phyloP scores from a whole-genome alignment of 2,329 filamentous ascomycete genomes.

The Nemania sp. region DNA sequence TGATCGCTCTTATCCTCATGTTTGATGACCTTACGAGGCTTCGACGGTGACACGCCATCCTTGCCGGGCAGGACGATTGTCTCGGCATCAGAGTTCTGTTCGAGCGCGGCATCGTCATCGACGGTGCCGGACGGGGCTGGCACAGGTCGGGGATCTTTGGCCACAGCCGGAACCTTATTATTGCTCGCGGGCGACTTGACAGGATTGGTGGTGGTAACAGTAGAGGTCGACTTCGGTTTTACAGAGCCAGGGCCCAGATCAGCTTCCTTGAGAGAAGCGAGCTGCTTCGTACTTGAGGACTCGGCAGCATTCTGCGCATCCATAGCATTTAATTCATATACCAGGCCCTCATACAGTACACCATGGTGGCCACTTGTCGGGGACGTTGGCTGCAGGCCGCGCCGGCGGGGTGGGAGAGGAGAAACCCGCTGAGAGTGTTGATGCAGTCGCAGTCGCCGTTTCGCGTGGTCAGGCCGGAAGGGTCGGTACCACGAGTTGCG shows the following conservation, averaged over 20 bases:
- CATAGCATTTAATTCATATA: constrained; percentile 65
- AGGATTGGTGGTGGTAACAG: constrained; percentile 29
- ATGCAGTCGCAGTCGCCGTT: constrained; percentile 16
- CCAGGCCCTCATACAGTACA: constrained; percentile 53
- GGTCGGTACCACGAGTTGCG: constrained; percentile 17
- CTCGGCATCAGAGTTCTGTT: constrained; percentile 71
- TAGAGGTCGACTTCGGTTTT: constrained; percentile 37
- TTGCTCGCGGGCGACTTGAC: constrained; percentile 25
- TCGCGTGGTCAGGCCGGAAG: constrained; percentile 18
- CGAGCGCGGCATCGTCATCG: constrained; percentile 51
- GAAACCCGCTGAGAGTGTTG: constrained; percentile 5
- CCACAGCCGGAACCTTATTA: constrained; percentile 32
- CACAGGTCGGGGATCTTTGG: constrained; percentile 38
- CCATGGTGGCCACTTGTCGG: constrained; percentile 58
- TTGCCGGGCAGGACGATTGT: constrained; percentile 70
- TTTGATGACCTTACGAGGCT: constrained; percentile 65
- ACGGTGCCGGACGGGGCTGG: constrained; percentile 40
- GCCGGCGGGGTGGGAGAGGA: constrained; percentile 10
- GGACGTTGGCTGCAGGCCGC: constrained; percentile 35
- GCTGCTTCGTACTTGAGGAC: constrained; percentile 63
- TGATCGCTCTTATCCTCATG: constrained; percentile 66
- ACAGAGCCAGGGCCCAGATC: constrained; percentile 42
- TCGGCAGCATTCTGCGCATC: constrained; percentile 70
- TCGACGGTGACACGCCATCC: constrained; percentile 65
- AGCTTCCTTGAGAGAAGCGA: constrained; percentile 55